Percentiles rank a stretch among this genome's conserved stretches.
Evolutionary conservation across 768 basidiomycete species (phyloP).

Genomic region (Lentinula aciculospora): DNA sequence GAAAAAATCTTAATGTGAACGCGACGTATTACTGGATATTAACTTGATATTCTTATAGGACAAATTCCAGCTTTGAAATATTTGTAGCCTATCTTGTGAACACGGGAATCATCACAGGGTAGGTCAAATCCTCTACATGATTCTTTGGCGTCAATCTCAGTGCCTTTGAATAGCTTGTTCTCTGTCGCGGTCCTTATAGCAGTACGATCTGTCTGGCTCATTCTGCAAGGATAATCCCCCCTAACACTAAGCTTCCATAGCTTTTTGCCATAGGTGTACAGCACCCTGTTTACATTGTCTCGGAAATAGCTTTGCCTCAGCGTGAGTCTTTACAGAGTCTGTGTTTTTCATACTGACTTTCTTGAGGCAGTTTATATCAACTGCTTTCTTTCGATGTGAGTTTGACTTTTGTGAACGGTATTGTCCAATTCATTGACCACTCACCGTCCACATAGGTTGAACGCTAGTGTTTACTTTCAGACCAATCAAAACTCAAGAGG

Average conservation of each 20-base stretch:
- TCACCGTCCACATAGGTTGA: not conserved
- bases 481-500: not conserved
- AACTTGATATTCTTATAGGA: not conserved
- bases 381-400: conserved; percentile 4
- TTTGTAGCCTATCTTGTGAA: conserved; percentile 3
- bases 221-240: too few species aligned
- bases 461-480: conserved; percentile 3
- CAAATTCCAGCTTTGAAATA: not conserved
- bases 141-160: not conserved
- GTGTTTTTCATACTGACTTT: not conserved
- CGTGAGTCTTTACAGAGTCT: not conserved
- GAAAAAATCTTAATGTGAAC: not conserved
- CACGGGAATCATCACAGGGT: conserved; percentile 4
- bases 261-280: not conserved
- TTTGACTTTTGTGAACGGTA: too few species aligned
- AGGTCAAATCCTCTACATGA: not conserved
- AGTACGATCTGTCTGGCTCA: too few species aligned
- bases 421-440: not conserved
- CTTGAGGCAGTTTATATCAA: not conserved
- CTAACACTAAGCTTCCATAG: too few species aligned
- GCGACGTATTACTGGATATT: not conserved
- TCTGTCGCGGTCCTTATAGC: not conserved
- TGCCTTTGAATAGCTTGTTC: not conserved
- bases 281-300: not conserved
- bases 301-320: not conserved